A percentile compares a stretch with the other conserved stretches of the same genome.
These are phyloP conservation scores for Larix kaempferi DNA, from an alignment of 75 land plant genomes.

Conservation along the genomic window DNA sequence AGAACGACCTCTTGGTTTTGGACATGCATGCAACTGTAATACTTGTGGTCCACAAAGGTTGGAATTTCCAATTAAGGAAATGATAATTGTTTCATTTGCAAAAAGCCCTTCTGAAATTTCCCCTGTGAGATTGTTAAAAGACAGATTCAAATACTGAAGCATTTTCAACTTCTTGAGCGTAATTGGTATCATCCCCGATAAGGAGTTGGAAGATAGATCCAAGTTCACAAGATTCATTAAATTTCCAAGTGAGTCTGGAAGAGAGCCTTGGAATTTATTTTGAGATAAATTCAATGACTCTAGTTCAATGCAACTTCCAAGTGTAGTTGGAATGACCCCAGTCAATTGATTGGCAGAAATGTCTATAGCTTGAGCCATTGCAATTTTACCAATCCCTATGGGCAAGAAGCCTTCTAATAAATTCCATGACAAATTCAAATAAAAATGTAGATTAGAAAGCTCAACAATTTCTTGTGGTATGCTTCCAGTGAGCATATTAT, in stretches of 20 bases:
- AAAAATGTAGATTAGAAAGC: constrained; percentile 16
- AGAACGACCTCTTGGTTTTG: background rate
- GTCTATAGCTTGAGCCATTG: background rate
- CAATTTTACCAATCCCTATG: constrained; percentile 18
- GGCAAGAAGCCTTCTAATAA: constrained; percentile 31
- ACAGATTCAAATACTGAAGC: constrained; percentile 19
- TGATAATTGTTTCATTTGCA: background rate
- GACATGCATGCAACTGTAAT: background rate
- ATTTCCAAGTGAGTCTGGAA: constrained; percentile 18
- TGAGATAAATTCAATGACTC: constrained; percentile 4
- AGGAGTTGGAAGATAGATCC: constrained; percentile 29
- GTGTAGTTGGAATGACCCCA: constrained; percentile 18
- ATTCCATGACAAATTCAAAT: constrained; percentile 25
- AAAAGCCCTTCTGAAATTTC: constrained; percentile 16
- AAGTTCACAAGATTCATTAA: background rate
- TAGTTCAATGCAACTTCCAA: constrained; percentile 7
- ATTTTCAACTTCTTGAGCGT: constrained; percentile 12
- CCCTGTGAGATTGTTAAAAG: constrained; percentile 17
- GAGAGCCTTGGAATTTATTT: constrained; percentile 16
- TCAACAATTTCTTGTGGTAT: constrained; percentile 16
- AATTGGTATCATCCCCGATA: constrained; percentile 30
- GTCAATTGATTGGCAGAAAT: constrained; percentile 3
- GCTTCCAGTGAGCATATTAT: constrained; percentile 20
- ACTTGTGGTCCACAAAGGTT: constrained; percentile 19
- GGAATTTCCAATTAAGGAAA: constrained; percentile 19